phyloP scores from a whole-genome alignment of 805 yeast species.

The Suhomyces sp. region DNA sequence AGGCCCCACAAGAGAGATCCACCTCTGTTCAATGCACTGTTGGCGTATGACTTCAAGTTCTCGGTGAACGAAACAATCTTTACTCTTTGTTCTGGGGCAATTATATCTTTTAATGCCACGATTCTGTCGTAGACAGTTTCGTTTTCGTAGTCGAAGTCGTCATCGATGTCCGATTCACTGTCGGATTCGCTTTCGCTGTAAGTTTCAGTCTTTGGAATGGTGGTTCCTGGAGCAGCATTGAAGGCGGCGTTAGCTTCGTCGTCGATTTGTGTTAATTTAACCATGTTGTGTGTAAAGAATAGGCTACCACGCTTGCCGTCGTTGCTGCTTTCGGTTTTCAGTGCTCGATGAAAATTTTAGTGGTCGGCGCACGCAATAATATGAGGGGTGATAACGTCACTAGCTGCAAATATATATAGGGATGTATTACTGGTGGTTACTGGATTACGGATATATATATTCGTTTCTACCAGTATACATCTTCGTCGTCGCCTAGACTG shows the following conservation, averaged over 20 bases:
- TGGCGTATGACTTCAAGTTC: constrained; percentile 26
- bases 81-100: constrained; percentile 82
- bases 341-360: constrained; percentile 1
- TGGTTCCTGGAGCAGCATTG: constrained; percentile 32
- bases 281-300: constrained; percentile 46
- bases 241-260: constrained; percentile 46
- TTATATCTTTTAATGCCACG: constrained; percentile 84
- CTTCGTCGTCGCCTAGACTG: constrained; percentile 14
- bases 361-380: constrained; percentile 2
- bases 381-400: neutral
- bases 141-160: constrained; percentile 70
- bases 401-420: neutral
- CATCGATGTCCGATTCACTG: constrained; percentile 56
- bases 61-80: constrained; percentile 35
- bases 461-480: constrained; percentile 3
- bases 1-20: constrained; percentile 83
- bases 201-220: constrained; percentile 31
- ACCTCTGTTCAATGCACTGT: constrained; percentile 51
- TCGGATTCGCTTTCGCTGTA: constrained; percentile 22
- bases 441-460: neutral
- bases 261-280: constrained; percentile 69
- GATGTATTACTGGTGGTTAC: neutral
- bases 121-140: constrained; percentile 88
- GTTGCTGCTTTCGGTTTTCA: neutral
- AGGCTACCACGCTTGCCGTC: neutral